These are phyloP conservation scores for Aspergillus nanangensis DNA, from an alignment of 495 filamentous ascomycete species.

Conservation along the genomic window DNA sequence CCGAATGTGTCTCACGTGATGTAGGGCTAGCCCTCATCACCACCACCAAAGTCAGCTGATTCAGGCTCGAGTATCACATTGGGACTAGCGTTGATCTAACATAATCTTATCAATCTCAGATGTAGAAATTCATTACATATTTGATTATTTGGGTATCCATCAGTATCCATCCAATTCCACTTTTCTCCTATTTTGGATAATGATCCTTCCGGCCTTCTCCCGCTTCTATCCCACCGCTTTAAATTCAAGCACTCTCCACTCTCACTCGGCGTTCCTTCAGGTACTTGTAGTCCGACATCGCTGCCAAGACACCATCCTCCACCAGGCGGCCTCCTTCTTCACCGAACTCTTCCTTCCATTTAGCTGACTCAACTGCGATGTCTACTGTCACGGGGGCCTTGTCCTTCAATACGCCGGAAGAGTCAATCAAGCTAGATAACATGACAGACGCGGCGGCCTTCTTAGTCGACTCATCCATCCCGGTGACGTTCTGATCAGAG, in stretches of 20 bases:
- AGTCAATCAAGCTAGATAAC: slow-evolving; percentile 26
- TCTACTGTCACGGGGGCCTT: slow-evolving; percentile 32
- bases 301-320: slow-evolving; percentile 30
- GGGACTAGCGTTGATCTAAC: too few relatives aligned
- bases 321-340: slow-evolving; percentile 27
- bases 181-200: too few relatives aligned
- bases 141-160: too few relatives aligned
- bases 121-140: too few relatives aligned
- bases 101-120: too few relatives aligned
- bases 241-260: not conserved
- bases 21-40: too few relatives aligned
- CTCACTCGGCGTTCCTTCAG: slow-evolving; percentile 28
- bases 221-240: too few relatives aligned
- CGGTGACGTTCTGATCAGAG: slow-evolving; percentile 11
- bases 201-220: too few relatives aligned
- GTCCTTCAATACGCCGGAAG: slow-evolving; percentile 29
- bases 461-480: not conserved
- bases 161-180: too few relatives aligned
- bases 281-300: slow-evolving; percentile 46
- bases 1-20: not conserved
- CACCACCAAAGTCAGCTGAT: too few relatives aligned
- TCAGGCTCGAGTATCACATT: too few relatives aligned
- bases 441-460: slow-evolving; percentile 16
- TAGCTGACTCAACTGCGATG: slow-evolving; percentile 32
- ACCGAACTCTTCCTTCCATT: slow-evolving; percentile 46